Percentiles rank a stretch among this genome's conserved stretches.
Evolutionary conservation across 208 protist genomes (phyloP).

Genomic region (Naegleria lovaniensis): DNA sequence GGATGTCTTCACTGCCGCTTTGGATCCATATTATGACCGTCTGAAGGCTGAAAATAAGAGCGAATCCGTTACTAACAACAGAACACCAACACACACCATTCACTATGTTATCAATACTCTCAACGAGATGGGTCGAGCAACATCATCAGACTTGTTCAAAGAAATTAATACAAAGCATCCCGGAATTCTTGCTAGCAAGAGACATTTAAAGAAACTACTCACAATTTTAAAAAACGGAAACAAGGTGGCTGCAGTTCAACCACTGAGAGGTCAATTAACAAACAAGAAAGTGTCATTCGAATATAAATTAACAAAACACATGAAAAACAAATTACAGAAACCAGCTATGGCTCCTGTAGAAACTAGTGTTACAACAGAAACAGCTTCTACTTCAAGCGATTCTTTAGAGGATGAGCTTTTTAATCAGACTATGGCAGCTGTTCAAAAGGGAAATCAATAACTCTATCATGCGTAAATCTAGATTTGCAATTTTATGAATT

Average conservation of each 20-base stretch:
- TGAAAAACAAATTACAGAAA: neutral
- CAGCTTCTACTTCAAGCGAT: neutral
- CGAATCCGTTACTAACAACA: neutral
- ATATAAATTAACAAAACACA: conserved; percentile 3
- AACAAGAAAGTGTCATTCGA: neutral
- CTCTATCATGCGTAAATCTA: no score
- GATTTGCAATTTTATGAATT: no score
- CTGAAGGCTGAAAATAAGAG: neutral
- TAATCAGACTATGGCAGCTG: neutral
- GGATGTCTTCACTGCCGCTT: neutral
- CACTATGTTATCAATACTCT: neutral
- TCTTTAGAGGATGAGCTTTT: neutral
- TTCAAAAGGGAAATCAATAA: neutral
- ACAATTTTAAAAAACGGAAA: neutral
- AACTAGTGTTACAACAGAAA: neutral
- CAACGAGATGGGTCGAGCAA: neutral
- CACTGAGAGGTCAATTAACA: conserved; percentile 1
- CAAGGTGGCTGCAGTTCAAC: neutral
- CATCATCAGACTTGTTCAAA: neutral
- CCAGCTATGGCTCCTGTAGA: neutral
- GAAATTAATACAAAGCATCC: neutral
- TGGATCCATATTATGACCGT: neutral
- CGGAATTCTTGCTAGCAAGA: neutral
- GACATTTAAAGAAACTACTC: neutral
- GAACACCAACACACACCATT: neutral